Evolutionary conservation across 2,329 filamentous ascomycete species (phyloP), one percentile per base, ranked within the genome.

Genomic region (Dactylellina leptospora): DNA sequence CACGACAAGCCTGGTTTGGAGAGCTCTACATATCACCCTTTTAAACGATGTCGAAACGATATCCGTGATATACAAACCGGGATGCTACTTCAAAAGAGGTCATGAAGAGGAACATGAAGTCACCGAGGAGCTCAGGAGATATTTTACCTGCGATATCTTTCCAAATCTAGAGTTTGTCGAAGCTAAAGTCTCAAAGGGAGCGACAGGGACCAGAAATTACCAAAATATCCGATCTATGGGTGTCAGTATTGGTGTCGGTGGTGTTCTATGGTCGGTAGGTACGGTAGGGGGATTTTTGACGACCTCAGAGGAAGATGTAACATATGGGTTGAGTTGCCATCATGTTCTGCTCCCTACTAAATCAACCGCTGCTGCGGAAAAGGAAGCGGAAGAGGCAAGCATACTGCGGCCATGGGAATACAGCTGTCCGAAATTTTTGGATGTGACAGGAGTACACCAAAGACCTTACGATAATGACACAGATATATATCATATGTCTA

Each of bases 321-420:
- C 33, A 2, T 62, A 44, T 22, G 36, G 59, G 2, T 8, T 62
- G 20, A 53, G 42, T n/a, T 62, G 48, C 25, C 59, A 62, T 25
- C 59, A 62, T 16, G 48, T 54, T 16, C 36, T 62, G 1, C 9
- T 62, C 1, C 59, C 47, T 6, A 62, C 59, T 1, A 62, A 62
- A 25, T 23, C 13, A 45, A 16, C n/a, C 6, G 20, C 10, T 16
- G 13, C 25, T 13, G 45, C 23, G n/a, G 10, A 28, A 22, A 30
- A 51, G 16, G 47, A 51, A 18, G 27, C 10, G 47, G 23, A 51
- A 18, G n/a, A n/a, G 27, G 36, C 10, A 38, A n/a, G 9, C 10
- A n/a, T n/a, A 38, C 11, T 13, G 33, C 3, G 3, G 11, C 25
- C 25, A 33, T 51, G 23, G 23, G 47, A 51, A 30, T 51, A 16